Percentiles rank a stretch among this genome's conserved stretches.
phyloP scores from a whole-genome alignment of 2,329 filamentous ascomycete genomes.

The Cercospora sp. region DNA sequence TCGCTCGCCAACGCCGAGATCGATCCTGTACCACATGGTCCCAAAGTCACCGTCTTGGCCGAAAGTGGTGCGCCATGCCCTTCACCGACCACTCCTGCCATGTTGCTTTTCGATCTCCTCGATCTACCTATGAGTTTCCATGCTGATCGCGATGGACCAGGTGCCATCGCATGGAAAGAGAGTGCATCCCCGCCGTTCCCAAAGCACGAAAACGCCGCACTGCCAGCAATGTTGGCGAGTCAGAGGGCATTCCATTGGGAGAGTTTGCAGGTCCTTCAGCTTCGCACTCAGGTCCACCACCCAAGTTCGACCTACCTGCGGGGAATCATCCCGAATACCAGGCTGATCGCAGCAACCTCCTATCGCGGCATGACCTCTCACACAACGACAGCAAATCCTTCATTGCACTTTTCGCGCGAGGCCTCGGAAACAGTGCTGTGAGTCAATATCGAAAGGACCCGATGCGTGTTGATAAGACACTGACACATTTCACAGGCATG shows the following conservation, averaged over 20 bases:
- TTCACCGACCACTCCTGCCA: background rate
- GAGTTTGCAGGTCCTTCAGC: slow-evolving; percentile 24
- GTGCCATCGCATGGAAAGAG: slow-evolving; percentile 32
- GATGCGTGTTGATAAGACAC: background rate
- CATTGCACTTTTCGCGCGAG: slow-evolving; percentile 26
- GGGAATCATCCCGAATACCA: slow-evolving; percentile 13
- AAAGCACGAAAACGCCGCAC: slow-evolving; percentile 33
- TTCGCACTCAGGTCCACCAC: slow-evolving; percentile 12
- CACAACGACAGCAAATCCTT: slow-evolving; percentile 30
- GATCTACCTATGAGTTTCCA: background rate
- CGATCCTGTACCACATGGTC: background rate
- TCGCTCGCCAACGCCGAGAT: background rate
- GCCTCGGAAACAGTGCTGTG: slow-evolving; percentile 25
- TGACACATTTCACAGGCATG: slow-evolving; percentile 18
- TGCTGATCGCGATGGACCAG: slow-evolving; percentile 24
- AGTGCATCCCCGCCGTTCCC: slow-evolving; percentile 32
- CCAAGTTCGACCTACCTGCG: slow-evolving; percentile 19
- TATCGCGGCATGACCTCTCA: slow-evolving; percentile 27
- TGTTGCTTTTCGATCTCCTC: background rate
- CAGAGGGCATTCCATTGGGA: slow-evolving; percentile 25
- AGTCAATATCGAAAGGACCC: slow-evolving; percentile 1
- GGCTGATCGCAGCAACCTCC: slow-evolving; percentile 16
- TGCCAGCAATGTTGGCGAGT: slow-evolving; percentile 25
- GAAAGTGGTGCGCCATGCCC: background rate
- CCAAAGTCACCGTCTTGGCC: background rate